Base-by-base conservation (phyloP, 192 early-diverging fungal genomes). In the Linderina pennispora region DNA sequence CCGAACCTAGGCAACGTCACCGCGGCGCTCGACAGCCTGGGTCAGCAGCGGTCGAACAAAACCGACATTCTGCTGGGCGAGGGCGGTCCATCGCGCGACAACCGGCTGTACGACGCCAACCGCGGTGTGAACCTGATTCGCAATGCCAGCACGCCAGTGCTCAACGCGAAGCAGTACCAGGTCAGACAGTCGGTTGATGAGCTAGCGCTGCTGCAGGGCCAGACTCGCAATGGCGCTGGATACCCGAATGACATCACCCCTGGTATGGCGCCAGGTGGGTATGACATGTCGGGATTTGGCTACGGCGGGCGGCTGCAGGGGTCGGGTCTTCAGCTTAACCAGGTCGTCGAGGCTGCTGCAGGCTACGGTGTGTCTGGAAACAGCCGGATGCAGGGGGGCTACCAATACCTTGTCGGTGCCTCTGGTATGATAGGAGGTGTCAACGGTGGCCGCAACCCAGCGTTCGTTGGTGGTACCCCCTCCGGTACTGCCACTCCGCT, bases 101-200 rank as follows among this genome's bases (percentile, higher is more conserved):
- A 53, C 40, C 55, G 52, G 11, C 40, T 46, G 23, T 71, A 59
- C 32, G 67, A 62, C 4, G 34, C 60, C 16, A 18, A 34, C n/a
- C 68, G 68, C 38, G 49, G 36, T 19, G 49, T 51, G 18, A 52
- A 40, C 11, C 53, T 71, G 11, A 60, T 71, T 32, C 61, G 68
- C 37, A 71, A 71, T 23, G 47, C 68, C 24, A 64, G 60, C 25
- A 71, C 68, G 18, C 68, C 68, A 2, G 61, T 60, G 31, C 61
- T 71, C n/a, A 60, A 58, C 33, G 45, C 68, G 40, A 71, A 64
- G 43, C 68, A 71, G 48, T 64, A 71, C 42, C 60, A 63, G 19
- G 49, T 40, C 7, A 25, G 59, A 50, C 68, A 59, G 37, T 45
- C 34, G 9, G 16, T 32, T 7, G 68, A 64, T 28, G 51, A 60